Percentiles rank a stretch among this genome's conserved stretches.
Evolutionary conservation across 352 stramenopile genomes (phyloP).

Genomic region (Phytophthora colocasiae): DNA sequence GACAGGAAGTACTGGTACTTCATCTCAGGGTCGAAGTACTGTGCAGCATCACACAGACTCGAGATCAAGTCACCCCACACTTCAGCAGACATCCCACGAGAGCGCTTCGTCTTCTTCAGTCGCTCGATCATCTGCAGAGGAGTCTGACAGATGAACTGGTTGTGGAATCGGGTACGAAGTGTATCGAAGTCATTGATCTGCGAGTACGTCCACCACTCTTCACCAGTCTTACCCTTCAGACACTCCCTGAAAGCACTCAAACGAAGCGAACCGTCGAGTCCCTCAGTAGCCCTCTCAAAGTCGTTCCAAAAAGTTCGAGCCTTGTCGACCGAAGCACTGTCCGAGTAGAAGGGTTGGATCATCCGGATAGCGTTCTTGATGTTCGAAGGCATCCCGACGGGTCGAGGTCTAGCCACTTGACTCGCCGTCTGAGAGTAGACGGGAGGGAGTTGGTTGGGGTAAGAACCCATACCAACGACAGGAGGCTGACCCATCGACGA

Average conservation of each 20-base stretch:
- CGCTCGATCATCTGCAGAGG: conserved; percentile 7
- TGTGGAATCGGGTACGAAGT: neutral
- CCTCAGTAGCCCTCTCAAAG: neutral
- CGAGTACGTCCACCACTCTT: neutral
- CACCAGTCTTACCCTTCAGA: neutral
- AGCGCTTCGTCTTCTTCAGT: neutral
- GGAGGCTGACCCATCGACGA: too few relatives aligned
- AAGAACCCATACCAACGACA: too few relatives aligned
- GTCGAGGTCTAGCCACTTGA: too few relatives aligned
- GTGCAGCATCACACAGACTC: neutral
- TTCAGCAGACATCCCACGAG: neutral
- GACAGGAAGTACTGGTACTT: neutral
- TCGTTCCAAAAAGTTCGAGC: neutral
- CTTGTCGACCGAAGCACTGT: neutral
- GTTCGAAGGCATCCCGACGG: too few relatives aligned
- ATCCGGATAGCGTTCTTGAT: too few relatives aligned
- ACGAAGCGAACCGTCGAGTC: neutral
- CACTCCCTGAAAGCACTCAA: too few relatives aligned
- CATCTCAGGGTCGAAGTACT: neutral
- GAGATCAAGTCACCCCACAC: conserved; percentile 1
- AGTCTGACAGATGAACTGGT: conserved; percentile 5
- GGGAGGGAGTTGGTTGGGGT: too few relatives aligned
- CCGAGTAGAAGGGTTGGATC: neutral
- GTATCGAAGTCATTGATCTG: neutral
- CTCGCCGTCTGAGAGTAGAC: too few relatives aligned